Base-by-base conservation (phyloP, 2,329 filamentous ascomycete species). In the Pseudogymnoascus sp. region DNA sequence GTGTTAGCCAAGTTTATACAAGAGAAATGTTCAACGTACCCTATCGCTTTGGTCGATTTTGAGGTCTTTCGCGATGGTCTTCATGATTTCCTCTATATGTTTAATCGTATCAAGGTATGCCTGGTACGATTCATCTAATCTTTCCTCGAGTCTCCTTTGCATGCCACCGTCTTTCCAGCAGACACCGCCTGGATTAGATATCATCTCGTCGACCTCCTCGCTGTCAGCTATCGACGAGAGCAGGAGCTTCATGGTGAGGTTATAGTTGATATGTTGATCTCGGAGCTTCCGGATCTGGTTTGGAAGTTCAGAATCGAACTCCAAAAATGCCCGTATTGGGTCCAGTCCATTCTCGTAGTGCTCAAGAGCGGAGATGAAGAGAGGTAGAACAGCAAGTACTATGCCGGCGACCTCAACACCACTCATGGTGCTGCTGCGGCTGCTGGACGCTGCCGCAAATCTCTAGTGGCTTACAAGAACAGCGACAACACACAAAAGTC, bases 361-460 rank as follows among this genome's bases (percentile, higher is more conserved):
- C 59, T 60, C 59, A 12, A 60, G 59, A 26, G 59, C 59, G 24
- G 59, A 38, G 33, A 60, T 60, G 22, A 41, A 38, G 59, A 60
- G 59, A 33, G 59, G 59, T 38, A 60, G 38, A n/a, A 60, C 59
- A 12, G 59, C 59, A 41, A 60, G 59, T n/a, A 60, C 31, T 26
- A 60, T 16, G 33, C 59, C 59, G 4, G 59, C 33, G 14, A 60
- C 19, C 38, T 60, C 59, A n/a, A 60, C 19, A n/a, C 59, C 59
- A 24, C 11, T 60, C 59, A 60, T 60, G n/a, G 5, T 60, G 22
- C 35, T 60, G 59, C 8, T 41, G 16, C 22, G 22, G 59, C 33
- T 41, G 33, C 50, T 19, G 16, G 28, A 14, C 8, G 8, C 26
- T 26, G 50, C n/a, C n/a, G 26, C 28, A 16, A 56, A 56, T 28